phyloP scores from a whole-genome alignment of 805 yeast species.

The Wickerhamiella spandovensis region DNA sequence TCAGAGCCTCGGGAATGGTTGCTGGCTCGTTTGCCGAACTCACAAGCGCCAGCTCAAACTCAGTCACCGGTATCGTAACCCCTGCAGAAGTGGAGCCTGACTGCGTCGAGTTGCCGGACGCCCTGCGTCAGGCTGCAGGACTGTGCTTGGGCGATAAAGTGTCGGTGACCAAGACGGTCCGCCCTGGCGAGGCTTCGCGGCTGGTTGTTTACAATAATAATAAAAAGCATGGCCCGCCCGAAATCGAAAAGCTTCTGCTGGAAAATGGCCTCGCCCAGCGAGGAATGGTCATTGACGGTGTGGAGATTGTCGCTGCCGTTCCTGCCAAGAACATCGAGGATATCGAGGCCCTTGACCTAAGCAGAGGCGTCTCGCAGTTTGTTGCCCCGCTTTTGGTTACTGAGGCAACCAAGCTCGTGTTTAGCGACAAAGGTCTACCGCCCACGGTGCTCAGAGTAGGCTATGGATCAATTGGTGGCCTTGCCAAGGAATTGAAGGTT shows the following conservation, averaged over 20 bases:
- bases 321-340: background rate
- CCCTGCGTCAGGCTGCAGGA: constrained; percentile 30
- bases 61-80: constrained; percentile 19
- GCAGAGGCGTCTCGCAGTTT: background rate
- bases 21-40: constrained; percentile 20
- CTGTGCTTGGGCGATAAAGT: constrained; percentile 39
- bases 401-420: constrained; percentile 7
- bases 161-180: constrained; percentile 34
- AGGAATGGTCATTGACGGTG: constrained; percentile 32
- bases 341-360: background rate
- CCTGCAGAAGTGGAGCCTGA: constrained; percentile 19
- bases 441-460: constrained; percentile 9
- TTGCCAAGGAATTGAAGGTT: constrained; percentile 44
- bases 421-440: constrained; percentile 3
- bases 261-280: constrained; percentile 23
- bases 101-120: constrained; percentile 18
- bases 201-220: constrained; percentile 22
- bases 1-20: constrained; percentile 16
- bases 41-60: constrained; percentile 5
- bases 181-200: constrained; percentile 35
- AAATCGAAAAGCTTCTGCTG: constrained; percentile 27
- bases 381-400: background rate
- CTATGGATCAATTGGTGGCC: constrained; percentile 65
- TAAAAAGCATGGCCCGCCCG: constrained; percentile 15
- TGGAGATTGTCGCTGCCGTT: constrained; percentile 36